Conservation (phyloP, 306 rosid species). For the Parietaria judaica region DNA sequence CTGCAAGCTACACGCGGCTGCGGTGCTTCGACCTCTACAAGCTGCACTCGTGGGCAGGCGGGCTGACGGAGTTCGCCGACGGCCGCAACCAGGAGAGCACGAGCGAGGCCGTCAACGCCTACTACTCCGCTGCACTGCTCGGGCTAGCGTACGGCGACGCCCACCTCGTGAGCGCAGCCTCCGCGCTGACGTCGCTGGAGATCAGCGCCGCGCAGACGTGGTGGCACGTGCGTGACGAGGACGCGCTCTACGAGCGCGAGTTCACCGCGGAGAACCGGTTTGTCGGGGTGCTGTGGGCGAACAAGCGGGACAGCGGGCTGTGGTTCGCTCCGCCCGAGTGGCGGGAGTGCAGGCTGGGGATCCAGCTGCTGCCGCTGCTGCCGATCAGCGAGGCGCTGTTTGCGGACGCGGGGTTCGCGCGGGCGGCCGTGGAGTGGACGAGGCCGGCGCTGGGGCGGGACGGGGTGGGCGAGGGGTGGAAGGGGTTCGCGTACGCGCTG, state of each 20-base stretch:
- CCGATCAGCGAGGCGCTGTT: slow-evolving; percentile 67
- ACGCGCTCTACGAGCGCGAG: slow-evolving; percentile 40
- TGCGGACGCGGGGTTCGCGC: slow-evolving; percentile 45
- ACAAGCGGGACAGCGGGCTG: slow-evolving; percentile 75
- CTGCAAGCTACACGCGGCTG: slow-evolving; percentile 37
- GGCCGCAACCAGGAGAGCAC: slow-evolving; percentile 91
- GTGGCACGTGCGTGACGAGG: slow-evolving; percentile 70
- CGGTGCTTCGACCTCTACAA: slow-evolving; percentile 67
- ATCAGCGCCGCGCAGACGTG: slow-evolving; percentile 60
- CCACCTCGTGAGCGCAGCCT: slow-evolving; percentile 42
- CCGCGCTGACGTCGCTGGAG: slow-evolving; percentile 58
- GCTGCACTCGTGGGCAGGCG: slow-evolving; percentile 91
- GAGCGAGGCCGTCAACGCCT: slow-evolving; percentile 74
- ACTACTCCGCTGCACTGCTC: slow-evolving; percentile 74
- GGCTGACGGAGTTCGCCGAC: slow-evolving; percentile 66
- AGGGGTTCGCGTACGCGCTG: slow-evolving; percentile 61
- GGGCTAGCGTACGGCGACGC: slow-evolving; percentile 72
- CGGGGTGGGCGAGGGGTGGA: slow-evolving; percentile 88
- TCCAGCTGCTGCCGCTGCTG: slow-evolving; percentile 58
- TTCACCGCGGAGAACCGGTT: slow-evolving; percentile 49
- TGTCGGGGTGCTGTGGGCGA: slow-evolving; percentile 70
- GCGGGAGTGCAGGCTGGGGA: slow-evolving; percentile 78
- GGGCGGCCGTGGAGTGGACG: slow-evolving; percentile 74
- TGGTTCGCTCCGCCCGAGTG: slow-evolving; percentile 84
- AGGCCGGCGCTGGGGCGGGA: slow-evolving; percentile 53